Evolutionary conservation across 1,284 basidiomycete genomes (phyloP).

Genomic region (Ganoderma sp.): DNA sequence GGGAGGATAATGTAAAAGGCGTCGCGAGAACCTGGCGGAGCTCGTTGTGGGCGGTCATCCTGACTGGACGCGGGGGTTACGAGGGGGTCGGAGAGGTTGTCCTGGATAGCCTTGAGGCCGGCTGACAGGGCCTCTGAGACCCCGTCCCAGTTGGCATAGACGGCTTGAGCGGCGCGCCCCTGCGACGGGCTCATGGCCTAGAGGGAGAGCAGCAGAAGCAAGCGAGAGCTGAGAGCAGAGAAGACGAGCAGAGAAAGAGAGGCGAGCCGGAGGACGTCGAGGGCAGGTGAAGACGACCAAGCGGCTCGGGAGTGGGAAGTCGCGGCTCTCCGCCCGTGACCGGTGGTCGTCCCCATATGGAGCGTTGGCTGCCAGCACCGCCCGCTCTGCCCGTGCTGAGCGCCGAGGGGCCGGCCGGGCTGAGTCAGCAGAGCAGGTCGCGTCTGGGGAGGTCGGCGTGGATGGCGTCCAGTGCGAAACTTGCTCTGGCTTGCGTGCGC

Average conservation of each 20-base stretch:
- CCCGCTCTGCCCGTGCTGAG: conserved; percentile 20
- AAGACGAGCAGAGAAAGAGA: conserved; percentile 15
- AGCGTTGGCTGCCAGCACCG: conserved; percentile 24
- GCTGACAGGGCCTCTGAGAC: conserved; percentile 30
- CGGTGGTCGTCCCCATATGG: not conserved
- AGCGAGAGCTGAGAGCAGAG: conserved; percentile 13
- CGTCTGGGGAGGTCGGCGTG: not conserved
- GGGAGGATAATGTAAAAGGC: conserved; percentile 86
- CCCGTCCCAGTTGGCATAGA: conserved; percentile 29
- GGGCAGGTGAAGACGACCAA: conserved; percentile 11
- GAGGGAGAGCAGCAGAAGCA: conserved; percentile 15
- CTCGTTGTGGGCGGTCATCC: conserved; percentile 36
- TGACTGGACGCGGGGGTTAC: conserved; percentile 30
- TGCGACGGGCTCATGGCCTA: conserved; percentile 31
- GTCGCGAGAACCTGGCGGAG: conserved; percentile 41
- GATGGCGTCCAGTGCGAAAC: not conserved
- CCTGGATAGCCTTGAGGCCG: conserved; percentile 36
- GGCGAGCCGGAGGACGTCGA: conserved; percentile 2
- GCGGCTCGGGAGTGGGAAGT: conserved; percentile 24
- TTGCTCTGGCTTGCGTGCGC: not conserved
- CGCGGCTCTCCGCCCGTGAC: conserved; percentile 3
- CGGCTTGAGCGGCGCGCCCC: conserved; percentile 20
- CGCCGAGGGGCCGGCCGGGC: conserved; percentile 9
- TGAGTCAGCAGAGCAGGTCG: not conserved
- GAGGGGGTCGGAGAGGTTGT: conserved; percentile 34